phyloP scores from a whole-genome alignment of 1,284 basidiomycete species.

The Bondarzewia mesenterica region DNA sequence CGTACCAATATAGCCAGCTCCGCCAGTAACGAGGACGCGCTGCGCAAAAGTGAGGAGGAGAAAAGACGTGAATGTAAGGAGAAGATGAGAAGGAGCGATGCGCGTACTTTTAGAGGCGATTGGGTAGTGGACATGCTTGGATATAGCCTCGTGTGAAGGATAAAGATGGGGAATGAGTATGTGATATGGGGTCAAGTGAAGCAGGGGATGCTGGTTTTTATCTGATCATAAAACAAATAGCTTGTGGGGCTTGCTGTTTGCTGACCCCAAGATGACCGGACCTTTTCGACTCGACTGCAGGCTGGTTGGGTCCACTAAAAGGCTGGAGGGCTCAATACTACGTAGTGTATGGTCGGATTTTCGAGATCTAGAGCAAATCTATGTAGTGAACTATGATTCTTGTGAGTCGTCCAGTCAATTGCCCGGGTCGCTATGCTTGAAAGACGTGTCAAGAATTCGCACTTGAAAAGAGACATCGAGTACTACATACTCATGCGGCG shows the following conservation, averaged over 20 bases:
- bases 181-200: background rate
- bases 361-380: background rate
- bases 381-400: background rate
- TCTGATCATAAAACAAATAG: background rate
- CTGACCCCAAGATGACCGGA: too few relatives aligned
- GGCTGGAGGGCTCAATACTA: too few relatives aligned
- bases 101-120: background rate
- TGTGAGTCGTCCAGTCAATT: background rate
- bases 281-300: conserved; percentile 6
- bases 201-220: background rate
- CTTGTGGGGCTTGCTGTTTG: background rate
- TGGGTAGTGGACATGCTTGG: background rate
- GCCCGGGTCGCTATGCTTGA: background rate
- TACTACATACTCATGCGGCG: background rate
- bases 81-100: background rate
- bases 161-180: background rate
- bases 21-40: conserved; percentile 78
- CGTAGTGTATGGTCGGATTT: too few relatives aligned
- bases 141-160: background rate
- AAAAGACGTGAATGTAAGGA: conserved; percentile 3
- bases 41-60: conserved; percentile 8
- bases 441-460: background rate
- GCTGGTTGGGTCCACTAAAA: background rate
- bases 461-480: background rate
- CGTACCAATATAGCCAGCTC: conserved; percentile 79